Conservation (phyloP, 2,329 filamentous ascomycete species). For the Penicillium sp. region DNA sequence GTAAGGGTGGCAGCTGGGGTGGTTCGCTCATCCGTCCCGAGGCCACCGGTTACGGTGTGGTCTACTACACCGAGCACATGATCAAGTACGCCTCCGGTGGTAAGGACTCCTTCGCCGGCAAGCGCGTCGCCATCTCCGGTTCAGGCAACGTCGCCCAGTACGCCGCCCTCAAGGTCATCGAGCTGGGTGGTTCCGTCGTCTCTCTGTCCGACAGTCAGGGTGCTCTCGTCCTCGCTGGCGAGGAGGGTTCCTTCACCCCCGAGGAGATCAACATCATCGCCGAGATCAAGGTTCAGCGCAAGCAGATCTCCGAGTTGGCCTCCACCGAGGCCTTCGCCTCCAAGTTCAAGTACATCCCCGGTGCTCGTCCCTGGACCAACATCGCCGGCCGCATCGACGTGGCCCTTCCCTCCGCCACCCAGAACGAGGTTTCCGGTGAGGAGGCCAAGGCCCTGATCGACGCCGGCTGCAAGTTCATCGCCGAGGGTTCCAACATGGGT, state of each 20-base stretch:
- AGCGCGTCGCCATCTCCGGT: slow-evolving; percentile 91
- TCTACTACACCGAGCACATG: slow-evolving; percentile 97
- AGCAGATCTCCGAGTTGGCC: slow-evolving; percentile 69
- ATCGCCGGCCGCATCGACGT: slow-evolving; percentile 76
- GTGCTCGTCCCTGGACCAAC: slow-evolving; percentile 85
- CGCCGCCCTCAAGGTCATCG: slow-evolving; percentile 90
- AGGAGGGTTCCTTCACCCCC: slow-evolving; percentile 63
- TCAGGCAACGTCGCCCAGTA: slow-evolving; percentile 98
- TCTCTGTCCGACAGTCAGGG: slow-evolving; percentile 93
- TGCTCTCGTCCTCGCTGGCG: slow-evolving; percentile 66
- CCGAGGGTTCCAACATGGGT: slow-evolving; percentile 98
- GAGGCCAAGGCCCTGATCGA: slow-evolving; percentile 79
- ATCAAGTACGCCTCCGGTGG: slow-evolving; percentile 74
- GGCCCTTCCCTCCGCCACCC: slow-evolving; percentile 85
- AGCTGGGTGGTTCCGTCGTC: slow-evolving; percentile 87
- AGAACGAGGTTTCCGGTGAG: slow-evolving; percentile 93
- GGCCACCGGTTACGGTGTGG: slow-evolving; percentile 91
- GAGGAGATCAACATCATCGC: slow-evolving; percentile 76
- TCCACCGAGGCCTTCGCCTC: slow-evolving; percentile 49
- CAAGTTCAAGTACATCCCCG: slow-evolving; percentile 79
- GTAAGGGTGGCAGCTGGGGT: slow-evolving; percentile 91
- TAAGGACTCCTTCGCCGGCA: slow-evolving; percentile 78
- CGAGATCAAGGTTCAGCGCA: slow-evolving; percentile 76
- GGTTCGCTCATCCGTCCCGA: slow-evolving; percentile 91
- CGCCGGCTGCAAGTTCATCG: slow-evolving; percentile 74